phyloP scores from a whole-genome alignment of 83 land plant genomes.

The Picea abies region DNA sequence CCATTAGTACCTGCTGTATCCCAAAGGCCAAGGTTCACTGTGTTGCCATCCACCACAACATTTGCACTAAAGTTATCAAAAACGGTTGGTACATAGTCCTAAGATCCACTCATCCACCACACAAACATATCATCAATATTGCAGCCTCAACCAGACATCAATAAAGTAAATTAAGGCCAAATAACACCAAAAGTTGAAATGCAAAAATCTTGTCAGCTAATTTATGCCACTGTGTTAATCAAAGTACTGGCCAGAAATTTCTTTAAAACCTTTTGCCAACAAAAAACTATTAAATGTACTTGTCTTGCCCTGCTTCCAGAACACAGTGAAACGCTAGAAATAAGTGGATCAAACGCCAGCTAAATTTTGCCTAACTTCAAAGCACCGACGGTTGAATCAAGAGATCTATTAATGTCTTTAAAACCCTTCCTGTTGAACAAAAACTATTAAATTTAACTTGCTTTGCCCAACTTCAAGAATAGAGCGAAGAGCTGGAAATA shows the following conservation, averaged over 20 bases:
- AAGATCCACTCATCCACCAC: background rate
- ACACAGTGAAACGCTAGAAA: background rate
- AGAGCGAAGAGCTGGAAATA: background rate
- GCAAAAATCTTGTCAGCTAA: too few species aligned
- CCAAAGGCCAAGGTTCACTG: conserved; percentile 37
- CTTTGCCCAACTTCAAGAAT: background rate
- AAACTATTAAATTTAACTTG: too few species aligned
- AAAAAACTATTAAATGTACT: too few species aligned
- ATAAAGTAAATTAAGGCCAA: too few species aligned
- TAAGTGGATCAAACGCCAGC: background rate
- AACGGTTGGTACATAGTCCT: conserved; percentile 26
- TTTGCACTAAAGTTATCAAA: conserved; percentile 34
- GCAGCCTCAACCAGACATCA: too few species aligned
- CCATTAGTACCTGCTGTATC: conserved; percentile 29
- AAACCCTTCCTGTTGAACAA: too few species aligned
- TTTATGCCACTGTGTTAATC: too few species aligned
- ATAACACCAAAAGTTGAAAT: too few species aligned
- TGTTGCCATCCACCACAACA: conserved; percentile 36
- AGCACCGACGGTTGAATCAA: too few species aligned
- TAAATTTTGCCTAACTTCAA: background rate
- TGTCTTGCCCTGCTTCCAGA: background rate
- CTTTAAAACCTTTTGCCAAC: too few species aligned
- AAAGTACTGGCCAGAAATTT: too few species aligned
- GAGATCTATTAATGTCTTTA: too few species aligned
- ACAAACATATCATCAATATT: background rate